Evolutionary conservation across 2,329 filamentous ascomycete genomes (phyloP).

Genomic region (Lachnellula arida): DNA sequence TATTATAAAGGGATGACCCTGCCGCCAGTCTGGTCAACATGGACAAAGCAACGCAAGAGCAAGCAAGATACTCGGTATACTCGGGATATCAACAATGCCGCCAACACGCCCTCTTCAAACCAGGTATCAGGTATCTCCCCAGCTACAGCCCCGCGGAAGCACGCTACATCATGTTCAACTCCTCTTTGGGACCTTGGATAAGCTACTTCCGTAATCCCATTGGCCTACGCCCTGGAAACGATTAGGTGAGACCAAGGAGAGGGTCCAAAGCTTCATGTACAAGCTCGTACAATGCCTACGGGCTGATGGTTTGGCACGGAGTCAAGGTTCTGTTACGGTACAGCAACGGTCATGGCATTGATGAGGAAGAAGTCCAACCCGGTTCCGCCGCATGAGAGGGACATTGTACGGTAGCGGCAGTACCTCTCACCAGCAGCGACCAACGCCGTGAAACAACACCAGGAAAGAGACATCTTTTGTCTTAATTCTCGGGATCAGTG

Average conservation of each 20-base stretch:
- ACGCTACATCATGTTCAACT: background rate
- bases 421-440: constrained; percentile 3
- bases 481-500: background rate
- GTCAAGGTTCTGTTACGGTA: background rate
- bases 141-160: background rate
- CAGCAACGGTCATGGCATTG: background rate
- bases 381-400: constrained; percentile 4
- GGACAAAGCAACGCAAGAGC: too few relatives aligned
- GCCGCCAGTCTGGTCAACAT: too few relatives aligned
- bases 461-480: constrained; percentile 4
- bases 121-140: too few relatives aligned
- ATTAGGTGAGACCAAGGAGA: constrained; percentile 1
- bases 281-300: background rate
- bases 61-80: too few relatives aligned
- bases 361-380: background rate
- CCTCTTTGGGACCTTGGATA: background rate
- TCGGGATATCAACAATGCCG: too few relatives aligned
- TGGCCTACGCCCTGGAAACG: background rate
- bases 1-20: too few relatives aligned
- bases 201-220: background rate
- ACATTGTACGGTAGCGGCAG: background rate
- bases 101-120: too few relatives aligned
- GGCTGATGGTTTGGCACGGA: constrained; percentile 8
- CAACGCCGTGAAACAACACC: constrained; percentile 13
- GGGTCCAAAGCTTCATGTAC: background rate